Base-by-base conservation (phyloP, 768 basidiomycete species). In the Strobilomyces dryophilus region DNA sequence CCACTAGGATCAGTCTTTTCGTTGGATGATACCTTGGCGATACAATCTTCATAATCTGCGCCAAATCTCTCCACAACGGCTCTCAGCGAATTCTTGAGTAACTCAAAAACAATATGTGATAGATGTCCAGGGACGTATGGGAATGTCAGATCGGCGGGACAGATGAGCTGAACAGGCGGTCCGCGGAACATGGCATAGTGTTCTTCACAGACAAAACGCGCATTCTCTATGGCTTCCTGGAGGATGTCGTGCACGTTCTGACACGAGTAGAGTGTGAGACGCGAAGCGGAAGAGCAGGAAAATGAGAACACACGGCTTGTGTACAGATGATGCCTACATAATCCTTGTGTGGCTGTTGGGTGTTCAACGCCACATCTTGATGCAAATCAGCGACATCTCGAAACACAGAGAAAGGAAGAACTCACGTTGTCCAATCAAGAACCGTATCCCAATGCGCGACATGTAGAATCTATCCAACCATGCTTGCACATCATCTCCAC, bases 301-400 rank as follows among this genome's bases (percentile, higher is more conserved):
- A 24, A 37, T 8, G 26, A 37, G 21, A 40, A 79, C 87, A 60
- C 58, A 90, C 87, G 2, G 94, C 87, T 65, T 89, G 79, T 2
- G 92, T 98, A 71, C 93, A 97, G 65, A 98, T 98, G 64, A 99
- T 98, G 9, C 97, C 95, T 26, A 99, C 97, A 65, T 94, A 95
- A 67, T 93, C 87, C 45, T 79, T 76, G 65, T 98, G 94, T 0
- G 94, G 81, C 57, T 92, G 85, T 40, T 95, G 83, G 0, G 86
- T 93, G 70, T 98, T 98, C 37, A 99, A 75, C 2, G 95, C 95
- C 53, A 99, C 89, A 63, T 99, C 93, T 95, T 37, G n/a, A 55
- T 24, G 7, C 46, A 55, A 26, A 29, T 43, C 26, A 55, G 35
- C 49, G 41, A 51, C n/a, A 45, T 32, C 21, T 21, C 34, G 1